These are phyloP conservation scores for Diaporthe aspalathi DNA, from an alignment of 2,329 filamentous ascomycete species.

Conservation along the genomic window DNA sequence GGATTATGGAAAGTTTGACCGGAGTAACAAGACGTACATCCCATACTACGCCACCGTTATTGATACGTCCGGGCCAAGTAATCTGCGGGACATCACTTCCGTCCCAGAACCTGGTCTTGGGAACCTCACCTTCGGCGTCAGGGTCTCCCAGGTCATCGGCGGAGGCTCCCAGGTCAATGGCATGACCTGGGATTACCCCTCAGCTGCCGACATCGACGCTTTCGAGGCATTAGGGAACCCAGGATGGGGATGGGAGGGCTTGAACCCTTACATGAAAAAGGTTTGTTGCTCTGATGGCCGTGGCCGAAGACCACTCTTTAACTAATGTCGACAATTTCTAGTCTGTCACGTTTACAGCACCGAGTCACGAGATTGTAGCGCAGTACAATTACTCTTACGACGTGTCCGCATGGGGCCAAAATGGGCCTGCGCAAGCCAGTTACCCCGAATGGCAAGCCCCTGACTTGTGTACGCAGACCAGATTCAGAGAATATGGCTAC, in stretches of 20 bases:
- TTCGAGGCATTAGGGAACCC: conserved; percentile 3
- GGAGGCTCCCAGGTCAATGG: conserved; percentile 11
- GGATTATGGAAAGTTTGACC: conserved; percentile 7
- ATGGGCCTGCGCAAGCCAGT: conserved; percentile 13
- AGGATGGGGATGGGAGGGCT: conserved; percentile 11
- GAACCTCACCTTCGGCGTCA: background rate
- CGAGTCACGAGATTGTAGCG: background rate
- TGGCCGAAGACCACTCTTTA: too few relatives aligned
- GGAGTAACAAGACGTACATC: conserved; percentile 2
- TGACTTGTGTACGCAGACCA: background rate
- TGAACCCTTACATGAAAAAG: conserved; percentile 17
- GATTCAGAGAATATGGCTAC: background rate
- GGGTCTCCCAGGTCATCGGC: background rate
- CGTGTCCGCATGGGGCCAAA: conserved; percentile 8
- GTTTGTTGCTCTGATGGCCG: background rate
- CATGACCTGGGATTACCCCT: conserved; percentile 6
- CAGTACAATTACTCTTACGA: conserved; percentile 22
- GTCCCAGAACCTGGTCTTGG: conserved; percentile 3
- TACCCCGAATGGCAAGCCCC: conserved; percentile 19
- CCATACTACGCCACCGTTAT: conserved; percentile 15
- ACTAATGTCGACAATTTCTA: background rate
- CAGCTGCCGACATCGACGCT: conserved; percentile 8
- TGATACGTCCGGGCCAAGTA: background rate
- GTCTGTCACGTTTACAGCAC: background rate
- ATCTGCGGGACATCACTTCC: conserved; percentile 1